phyloP scores from a whole-genome alignment of 441 rosid species.

The Brassica hybrid region DNA sequence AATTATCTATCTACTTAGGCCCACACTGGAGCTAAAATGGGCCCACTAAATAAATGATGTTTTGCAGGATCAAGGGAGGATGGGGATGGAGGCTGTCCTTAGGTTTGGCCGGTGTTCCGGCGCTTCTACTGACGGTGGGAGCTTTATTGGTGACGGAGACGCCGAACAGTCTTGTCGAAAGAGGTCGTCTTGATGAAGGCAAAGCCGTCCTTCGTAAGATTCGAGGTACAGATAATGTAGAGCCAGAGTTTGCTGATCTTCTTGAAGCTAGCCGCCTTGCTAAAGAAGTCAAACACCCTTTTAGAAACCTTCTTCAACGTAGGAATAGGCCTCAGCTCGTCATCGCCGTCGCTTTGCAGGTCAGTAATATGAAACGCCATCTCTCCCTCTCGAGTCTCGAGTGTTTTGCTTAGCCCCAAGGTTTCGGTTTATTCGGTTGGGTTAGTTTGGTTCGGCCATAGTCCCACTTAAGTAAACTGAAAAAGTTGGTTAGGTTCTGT shows the following conservation, averaged over 20 bases:
- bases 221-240: slow-evolving; percentile 79
- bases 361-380: slow-evolving; percentile 21
- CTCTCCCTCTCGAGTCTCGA: too few relatives aligned
- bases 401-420: background rate
- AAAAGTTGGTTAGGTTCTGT: too few relatives aligned
- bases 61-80: slow-evolving; percentile 65
- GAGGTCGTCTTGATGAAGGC: slow-evolving; percentile 86
- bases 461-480: background rate
- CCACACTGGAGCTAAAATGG: background rate
- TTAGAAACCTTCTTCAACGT: slow-evolving; percentile 74
- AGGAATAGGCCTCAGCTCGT: slow-evolving; percentile 80
- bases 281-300: slow-evolving; percentile 85
- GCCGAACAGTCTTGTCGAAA: slow-evolving; percentile 89
- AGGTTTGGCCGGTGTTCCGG: slow-evolving; percentile 93
- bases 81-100: slow-evolving; percentile 96
- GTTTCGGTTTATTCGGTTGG: background rate
- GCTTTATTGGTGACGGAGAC: slow-evolving; percentile 81
- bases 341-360: slow-evolving; percentile 91
- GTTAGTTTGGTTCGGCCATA: background rate
- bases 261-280: slow-evolving; percentile 91
- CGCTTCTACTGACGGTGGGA: slow-evolving; percentile 72
- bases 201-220: slow-evolving; percentile 77
- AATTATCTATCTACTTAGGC: background rate
- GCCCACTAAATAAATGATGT: slow-evolving; percentile 2
- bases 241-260: slow-evolving; percentile 82